Base-by-base conservation (phyloP, 345 rosid species). In the Atalantia buxifolia region DNA sequence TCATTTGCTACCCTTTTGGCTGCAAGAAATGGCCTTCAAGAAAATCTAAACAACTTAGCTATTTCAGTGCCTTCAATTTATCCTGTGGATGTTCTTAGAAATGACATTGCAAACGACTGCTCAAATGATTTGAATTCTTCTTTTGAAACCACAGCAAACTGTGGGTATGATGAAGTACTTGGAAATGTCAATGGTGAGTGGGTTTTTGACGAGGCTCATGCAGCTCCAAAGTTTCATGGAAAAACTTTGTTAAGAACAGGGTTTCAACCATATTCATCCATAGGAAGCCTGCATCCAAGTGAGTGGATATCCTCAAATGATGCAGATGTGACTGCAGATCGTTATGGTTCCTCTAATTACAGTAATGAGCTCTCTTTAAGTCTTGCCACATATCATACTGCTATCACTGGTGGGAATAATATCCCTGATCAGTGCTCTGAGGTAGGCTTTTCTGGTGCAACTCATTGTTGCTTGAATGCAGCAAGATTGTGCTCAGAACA, bases 291-390 rank as follows among this genome's bases (percentile, higher is more conserved):
- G 57, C 85, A 84, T 77, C 85, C 88, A 18, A 80, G 74, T 72
- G 80, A 82, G 48, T 90, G 90, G 89, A 77, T 88, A 60, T 74
- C 89, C 25, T 62, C 86, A 4, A 74, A 81, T 63, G 83, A 75
- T 59, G 85, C 86, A 50, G 83, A 82, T 72, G 77, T 83, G 62
- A 53, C 80, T 71, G 30, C 75, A 14, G 74, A 72, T 81, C 25
- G 74, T n/a, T 82, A 78, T 61, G 79, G 79, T 42, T 83, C 84
- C 25, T 62, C 85, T 18, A 85, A 77, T 71, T 74, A 81, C 35
- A 77, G 79, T 55, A 90, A 89, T 71, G 97, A 90, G 83, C 94
- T 91, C 48, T 91, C 97, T 3, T 71, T 96, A 78, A 94, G 98
- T 79, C 97, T 94, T 33, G 91, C 93, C 18, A 88, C 95, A 0